Percentiles rank a stretch among this genome's conserved stretches.
These are phyloP conservation scores for Berkeleyomyces rouxiae DNA, from an alignment of 2,329 filamentous ascomycete genomes.

Conservation along the genomic window DNA sequence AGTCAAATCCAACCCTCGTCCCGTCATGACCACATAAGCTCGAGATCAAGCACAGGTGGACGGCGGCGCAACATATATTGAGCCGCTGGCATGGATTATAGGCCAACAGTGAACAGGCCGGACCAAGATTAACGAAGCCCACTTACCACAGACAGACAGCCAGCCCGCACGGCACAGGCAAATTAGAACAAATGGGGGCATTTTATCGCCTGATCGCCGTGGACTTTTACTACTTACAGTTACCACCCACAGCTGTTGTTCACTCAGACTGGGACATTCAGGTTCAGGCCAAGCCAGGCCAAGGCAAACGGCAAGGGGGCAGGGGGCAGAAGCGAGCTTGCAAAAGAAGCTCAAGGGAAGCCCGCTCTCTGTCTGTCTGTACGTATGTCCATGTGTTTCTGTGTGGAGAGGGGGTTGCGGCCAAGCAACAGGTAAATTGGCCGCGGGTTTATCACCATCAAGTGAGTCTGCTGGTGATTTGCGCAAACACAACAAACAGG, in stretches of 20 bases:
- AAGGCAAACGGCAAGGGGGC: neutral
- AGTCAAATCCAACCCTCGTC: neutral
- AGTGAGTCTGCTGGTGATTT: neutral
- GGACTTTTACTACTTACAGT: neutral
- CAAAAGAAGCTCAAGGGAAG: constrained; percentile 5
- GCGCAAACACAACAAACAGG: neutral
- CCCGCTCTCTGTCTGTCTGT: neutral
- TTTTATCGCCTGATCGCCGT: neutral
- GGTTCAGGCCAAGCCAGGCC: neutral
- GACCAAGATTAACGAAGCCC: neutral
- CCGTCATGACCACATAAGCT: neutral
- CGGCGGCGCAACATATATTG: neutral
- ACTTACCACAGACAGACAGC: neutral
- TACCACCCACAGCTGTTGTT: neutral
- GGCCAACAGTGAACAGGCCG: neutral
- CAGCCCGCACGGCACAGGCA: neutral
- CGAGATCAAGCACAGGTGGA: neutral
- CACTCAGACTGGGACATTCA: neutral
- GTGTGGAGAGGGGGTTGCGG: neutral
- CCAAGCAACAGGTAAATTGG: neutral
- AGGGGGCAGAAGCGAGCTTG: constrained; percentile 17
- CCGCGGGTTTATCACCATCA: neutral
- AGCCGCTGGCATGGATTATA: constrained; percentile 4
- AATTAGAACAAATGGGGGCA: neutral
- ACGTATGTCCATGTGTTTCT: neutral